Evolutionary conservation across 2,329 filamentous ascomycete genomes (phyloP).

Genomic region (Arthrinium phaeospermum): DNA sequence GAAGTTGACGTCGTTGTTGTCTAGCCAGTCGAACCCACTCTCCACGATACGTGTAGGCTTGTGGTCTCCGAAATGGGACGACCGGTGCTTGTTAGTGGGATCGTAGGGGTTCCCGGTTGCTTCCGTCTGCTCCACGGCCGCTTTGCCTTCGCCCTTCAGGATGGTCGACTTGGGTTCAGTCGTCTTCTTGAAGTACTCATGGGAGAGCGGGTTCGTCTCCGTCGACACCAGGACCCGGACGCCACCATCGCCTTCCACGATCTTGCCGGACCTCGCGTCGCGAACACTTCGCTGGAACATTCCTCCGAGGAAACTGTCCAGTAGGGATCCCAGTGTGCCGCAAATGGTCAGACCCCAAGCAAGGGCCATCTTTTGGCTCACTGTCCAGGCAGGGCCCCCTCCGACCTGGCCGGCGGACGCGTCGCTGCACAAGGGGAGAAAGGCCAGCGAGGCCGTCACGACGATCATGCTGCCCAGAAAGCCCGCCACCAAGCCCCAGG

Average conservation of each 20-base stretch:
- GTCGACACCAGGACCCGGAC: constrained; percentile 57
- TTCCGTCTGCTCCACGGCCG: constrained; percentile 42
- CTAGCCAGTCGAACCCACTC: constrained; percentile 75
- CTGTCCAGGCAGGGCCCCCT: constrained; percentile 56
- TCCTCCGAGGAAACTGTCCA: constrained; percentile 89
- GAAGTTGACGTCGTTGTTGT: constrained; percentile 96
- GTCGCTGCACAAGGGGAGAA: constrained; percentile 71
- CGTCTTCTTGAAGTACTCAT: constrained; percentile 39
- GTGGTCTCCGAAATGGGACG: constrained; percentile 58
- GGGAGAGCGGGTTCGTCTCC: constrained; percentile 32
- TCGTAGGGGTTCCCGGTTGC: constrained; percentile 52
- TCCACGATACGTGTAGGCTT: constrained; percentile 68
- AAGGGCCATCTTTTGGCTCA: constrained; percentile 50
- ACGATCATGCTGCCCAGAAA: constrained; percentile 76
- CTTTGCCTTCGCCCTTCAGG: constrained; percentile 50
- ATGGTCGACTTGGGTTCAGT: constrained; percentile 48
- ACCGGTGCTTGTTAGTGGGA: constrained; percentile 54
- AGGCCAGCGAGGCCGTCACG: constrained; percentile 65
- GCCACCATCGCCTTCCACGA: constrained; percentile 86
- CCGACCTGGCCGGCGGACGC: constrained; percentile 44
- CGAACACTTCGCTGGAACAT: constrained; percentile 85
- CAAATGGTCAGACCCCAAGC: constrained; percentile 69
- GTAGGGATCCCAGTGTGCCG: constrained; percentile 78
- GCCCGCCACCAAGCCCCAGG: constrained; percentile 75
- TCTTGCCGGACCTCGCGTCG: constrained; percentile 82